Base-by-base conservation (phyloP, 2,329 filamentous ascomycete species). In the Alternaria sp. region DNA sequence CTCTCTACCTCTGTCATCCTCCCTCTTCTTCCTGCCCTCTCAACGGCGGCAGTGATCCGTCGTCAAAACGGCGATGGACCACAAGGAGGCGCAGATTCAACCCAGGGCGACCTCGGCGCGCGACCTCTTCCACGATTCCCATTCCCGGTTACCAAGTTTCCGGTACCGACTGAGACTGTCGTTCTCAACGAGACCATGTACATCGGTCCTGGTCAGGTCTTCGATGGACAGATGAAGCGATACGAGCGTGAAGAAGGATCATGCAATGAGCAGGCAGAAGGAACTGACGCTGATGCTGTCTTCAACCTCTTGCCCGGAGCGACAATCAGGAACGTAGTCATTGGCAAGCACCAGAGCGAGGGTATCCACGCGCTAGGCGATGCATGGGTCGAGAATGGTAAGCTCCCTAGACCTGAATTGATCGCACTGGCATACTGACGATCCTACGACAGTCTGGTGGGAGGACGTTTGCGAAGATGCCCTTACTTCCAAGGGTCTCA, bases 301-400 rank as follows among this genome's bases (percentile, higher is more conserved):
- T 72, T 72, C 55, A 72, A 72, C 49, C 57, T 72, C 6, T 45
- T 72, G 32, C 58, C 66, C 30, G 69, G 68, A 6, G 54, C 68
- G 9, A 72, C 69, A 0, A 72, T 72, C 43, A 60, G 56, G 45
- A 70, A 71, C 10, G 69, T 71, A 12, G 58, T 72, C 14, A 70
- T 72, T 57, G 69, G 69, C n/a, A 66, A 72, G 57, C 69, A 72
- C 34, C 69, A 72, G 45, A 66, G 66, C 3, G 69, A 72, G 32
- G 69, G 69, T 2, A 72, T 72, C 14, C 69, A 72, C 44, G 69
- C 68, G 6, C 54, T 72, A 8, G 69, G 69, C 27, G 69, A 72
- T 57, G 69, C 69, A 7, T 72, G 69, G 69, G 69, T 72, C n/a
- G 69, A 72, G 50, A 72, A 70, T 45, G 69, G 69, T 69, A 54